Evolutionary conservation across 1,139 yeast genomes (phyloP).

Genomic region (Yamadazyma dushanensis): DNA sequence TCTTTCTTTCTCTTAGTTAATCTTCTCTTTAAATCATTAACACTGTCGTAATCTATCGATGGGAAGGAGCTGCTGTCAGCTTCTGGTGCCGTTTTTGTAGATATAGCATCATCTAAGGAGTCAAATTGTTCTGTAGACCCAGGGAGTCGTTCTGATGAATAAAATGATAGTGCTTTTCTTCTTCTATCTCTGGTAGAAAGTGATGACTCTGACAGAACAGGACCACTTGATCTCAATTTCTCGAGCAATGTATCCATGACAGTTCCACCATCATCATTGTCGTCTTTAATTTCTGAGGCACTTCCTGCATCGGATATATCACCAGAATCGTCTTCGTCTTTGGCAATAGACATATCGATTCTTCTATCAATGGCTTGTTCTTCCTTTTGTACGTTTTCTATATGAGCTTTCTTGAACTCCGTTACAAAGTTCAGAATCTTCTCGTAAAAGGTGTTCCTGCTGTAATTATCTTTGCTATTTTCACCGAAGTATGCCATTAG

Average conservation of each 20-base stretch:
- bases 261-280: constrained; percentile 2
- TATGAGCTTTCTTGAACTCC: constrained; percentile 46
- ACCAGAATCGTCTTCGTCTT: constrained; percentile 10
- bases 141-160: constrained; percentile 23
- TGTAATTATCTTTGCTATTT: constrained; percentile 55
- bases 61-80: constrained; percentile 3
- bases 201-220: constrained; percentile 11
- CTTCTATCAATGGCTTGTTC: constrained; percentile 27
- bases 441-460: constrained; percentile 37
- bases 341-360: constrained; percentile 28
- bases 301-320: constrained; percentile 15
- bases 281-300: not conserved
- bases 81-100: constrained; percentile 6
- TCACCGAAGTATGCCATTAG: constrained; percentile 87
- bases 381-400: constrained; percentile 49
- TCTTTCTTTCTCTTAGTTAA: constrained; percentile 35
- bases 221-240: constrained; percentile 35
- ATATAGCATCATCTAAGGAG: not conserved
- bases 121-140: too few species aligned
- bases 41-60: constrained; percentile 38
- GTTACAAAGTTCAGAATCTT: constrained; percentile 39
- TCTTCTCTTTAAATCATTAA: constrained; percentile 37
- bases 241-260: constrained; percentile 42
- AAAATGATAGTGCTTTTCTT: constrained; percentile 37
- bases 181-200: constrained; percentile 19